Evolutionary conservation across 352 stramenopile species (phyloP).

Genomic region (Pythium pyrilobum): DNA sequence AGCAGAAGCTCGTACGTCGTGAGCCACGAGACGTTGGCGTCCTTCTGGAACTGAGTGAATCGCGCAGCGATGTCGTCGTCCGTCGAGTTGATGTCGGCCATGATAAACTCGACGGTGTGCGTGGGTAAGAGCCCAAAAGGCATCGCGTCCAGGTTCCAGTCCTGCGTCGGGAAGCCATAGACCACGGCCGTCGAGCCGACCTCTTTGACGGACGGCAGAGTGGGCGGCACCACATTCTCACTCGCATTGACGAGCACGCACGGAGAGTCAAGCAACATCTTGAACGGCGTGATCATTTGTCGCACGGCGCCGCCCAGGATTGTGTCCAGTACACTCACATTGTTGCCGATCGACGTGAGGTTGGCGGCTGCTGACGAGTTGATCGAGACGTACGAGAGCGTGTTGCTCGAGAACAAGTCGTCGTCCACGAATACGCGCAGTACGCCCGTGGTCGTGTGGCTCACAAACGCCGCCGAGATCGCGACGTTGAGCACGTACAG

Average conservation of each 20-base stretch:
- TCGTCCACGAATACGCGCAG: slow-evolving; percentile 26
- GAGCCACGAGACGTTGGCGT: slow-evolving; percentile 17
- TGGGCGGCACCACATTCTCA: slow-evolving; percentile 1
- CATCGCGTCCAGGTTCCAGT: slow-evolving; percentile 41
- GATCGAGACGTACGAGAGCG: no score
- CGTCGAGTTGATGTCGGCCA: neutral
- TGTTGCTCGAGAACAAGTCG: slow-evolving; percentile 18
- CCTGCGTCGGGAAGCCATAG: slow-evolving; percentile 30
- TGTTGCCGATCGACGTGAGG: neutral
- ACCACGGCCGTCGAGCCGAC: slow-evolving; percentile 32
- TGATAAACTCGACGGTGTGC: slow-evolving; percentile 13
- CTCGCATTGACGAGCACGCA: slow-evolving; percentile 19
- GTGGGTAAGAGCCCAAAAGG: slow-evolving; percentile 18
- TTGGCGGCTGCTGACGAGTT: slow-evolving; percentile 1
- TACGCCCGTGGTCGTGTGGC: slow-evolving; percentile 25
- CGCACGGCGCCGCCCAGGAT: slow-evolving; percentile 28
- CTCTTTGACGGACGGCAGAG: slow-evolving; percentile 23
- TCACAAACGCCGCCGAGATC: slow-evolving; percentile 32
- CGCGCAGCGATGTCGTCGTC: neutral
- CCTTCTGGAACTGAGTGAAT: slow-evolving; percentile 17
- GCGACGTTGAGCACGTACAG: slow-evolving; percentile 38
- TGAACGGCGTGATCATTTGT: slow-evolving; percentile 22
- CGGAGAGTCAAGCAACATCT: slow-evolving; percentile 22
- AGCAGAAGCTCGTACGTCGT: slow-evolving; percentile 36
- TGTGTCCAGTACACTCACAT: slow-evolving; percentile 29